These are phyloP conservation scores for Metrosideros polymorpha DNA, from an alignment of 441 rosid genomes.

Conservation along the genomic window DNA sequence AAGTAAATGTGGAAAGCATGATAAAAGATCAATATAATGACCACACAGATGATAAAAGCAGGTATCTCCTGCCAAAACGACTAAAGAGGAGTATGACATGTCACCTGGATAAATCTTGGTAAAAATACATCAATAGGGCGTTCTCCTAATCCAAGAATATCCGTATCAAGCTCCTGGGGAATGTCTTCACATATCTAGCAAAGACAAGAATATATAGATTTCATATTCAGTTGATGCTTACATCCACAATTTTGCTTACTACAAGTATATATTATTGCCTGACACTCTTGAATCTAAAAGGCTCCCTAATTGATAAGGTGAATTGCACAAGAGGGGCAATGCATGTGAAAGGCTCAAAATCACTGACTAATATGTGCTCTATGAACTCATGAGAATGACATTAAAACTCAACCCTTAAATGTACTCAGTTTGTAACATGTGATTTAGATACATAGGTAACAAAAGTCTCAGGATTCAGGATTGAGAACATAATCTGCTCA, in stretches of 20 bases:
- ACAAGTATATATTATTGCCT: neutral
- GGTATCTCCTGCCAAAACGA: neutral
- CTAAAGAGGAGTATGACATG: neutral
- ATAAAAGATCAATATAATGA: neutral
- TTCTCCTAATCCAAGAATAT: slow-evolving; percentile 80
- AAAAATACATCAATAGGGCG: slow-evolving; percentile 81
- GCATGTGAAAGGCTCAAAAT: neutral
- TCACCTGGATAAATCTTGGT: slow-evolving; percentile 84
- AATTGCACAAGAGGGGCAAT: neutral
- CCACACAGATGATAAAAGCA: neutral
- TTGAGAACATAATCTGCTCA: neutral
- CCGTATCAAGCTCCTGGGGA: slow-evolving; percentile 87
- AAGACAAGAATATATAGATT: neutral
- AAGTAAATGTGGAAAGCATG: neutral
- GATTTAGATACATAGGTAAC: neutral
- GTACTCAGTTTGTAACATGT: neutral
- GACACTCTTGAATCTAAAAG: neutral
- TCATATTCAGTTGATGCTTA: neutral
- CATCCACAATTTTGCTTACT: neutral
- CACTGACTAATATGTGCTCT: neutral
- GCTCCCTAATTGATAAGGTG: neutral
- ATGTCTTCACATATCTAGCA: slow-evolving; percentile 90
- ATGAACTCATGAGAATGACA: neutral
- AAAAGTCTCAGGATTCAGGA: neutral
- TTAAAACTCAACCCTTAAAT: neutral